A percentile compares a stretch with the other conserved stretches of the same genome.
These are phyloP conservation scores for Heracleum sosnowskyi DNA, from an alignment of 129 eudicot genomes.

Conservation along the genomic window DNA sequence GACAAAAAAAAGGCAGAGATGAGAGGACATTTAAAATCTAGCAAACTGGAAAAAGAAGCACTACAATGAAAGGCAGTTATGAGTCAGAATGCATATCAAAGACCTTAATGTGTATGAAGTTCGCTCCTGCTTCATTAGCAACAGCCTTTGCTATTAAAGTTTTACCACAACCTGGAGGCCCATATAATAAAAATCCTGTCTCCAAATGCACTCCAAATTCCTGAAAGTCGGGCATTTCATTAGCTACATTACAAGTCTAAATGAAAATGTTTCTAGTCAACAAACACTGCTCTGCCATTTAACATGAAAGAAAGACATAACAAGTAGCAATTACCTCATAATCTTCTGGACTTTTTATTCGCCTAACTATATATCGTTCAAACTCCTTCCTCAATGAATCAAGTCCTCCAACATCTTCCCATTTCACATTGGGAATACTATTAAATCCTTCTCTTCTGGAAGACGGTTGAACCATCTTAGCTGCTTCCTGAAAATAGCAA, in stretches of 20 bases:
- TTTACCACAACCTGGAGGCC: slow-evolving; percentile 98
- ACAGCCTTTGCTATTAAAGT: slow-evolving; percentile 93
- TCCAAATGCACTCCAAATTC: slow-evolving; percentile 56
- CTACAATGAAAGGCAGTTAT: neutral
- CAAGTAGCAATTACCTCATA: slow-evolving; percentile 42
- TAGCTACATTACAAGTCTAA: neutral
- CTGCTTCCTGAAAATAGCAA: slow-evolving; percentile 40
- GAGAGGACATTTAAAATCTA: neutral
- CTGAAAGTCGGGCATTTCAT: slow-evolving; percentile 20
- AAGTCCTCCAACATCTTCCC: slow-evolving; percentile 98
- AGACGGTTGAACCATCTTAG: slow-evolving; percentile 61
- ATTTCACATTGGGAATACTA: slow-evolving; percentile 61
- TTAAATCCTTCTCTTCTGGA: slow-evolving; percentile 92
- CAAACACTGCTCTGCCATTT: neutral
- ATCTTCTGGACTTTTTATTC: slow-evolving; percentile 59
- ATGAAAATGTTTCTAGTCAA: neutral
- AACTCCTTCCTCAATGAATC: slow-evolving; percentile 51
- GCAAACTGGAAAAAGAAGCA: neutral
- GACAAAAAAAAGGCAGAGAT: neutral
- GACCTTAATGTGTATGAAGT: slow-evolving; percentile 89
- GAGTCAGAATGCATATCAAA: slow-evolving; percentile 5
- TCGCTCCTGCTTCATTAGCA: slow-evolving; percentile 96
- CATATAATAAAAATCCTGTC: slow-evolving; percentile 82
- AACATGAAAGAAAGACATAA: neutral
- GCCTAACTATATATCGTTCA: slow-evolving; percentile 60